These are phyloP conservation scores for Alternaria brassicicola DNA, from an alignment of 2,329 filamentous ascomycete genomes.

Conservation along the genomic window DNA sequence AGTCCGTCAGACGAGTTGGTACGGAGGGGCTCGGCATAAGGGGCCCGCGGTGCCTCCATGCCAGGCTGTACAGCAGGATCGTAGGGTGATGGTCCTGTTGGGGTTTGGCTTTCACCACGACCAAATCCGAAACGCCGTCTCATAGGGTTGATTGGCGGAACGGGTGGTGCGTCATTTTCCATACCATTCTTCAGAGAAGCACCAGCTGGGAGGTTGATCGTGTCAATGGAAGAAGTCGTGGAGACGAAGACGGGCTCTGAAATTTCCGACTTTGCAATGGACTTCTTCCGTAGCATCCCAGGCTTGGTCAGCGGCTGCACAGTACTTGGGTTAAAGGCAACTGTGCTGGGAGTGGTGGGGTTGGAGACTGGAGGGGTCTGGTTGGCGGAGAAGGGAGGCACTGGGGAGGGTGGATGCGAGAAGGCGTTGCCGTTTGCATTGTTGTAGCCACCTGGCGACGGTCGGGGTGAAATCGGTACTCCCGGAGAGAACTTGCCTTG, in stretches of 20 bases:
- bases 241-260: constrained; percentile 64
- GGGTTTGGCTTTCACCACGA: constrained; percentile 44
- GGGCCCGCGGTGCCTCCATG: constrained; percentile 40
- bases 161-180: constrained; percentile 47
- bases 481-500: constrained; percentile 38
- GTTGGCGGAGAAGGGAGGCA: constrained; percentile 58
- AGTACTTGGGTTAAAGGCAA: constrained; percentile 40
- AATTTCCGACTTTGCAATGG: constrained; percentile 66
- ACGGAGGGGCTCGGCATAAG: constrained; percentile 44
- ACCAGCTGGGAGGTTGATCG: constrained; percentile 62
- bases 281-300: constrained; percentile 58
- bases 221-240: constrained; percentile 64
- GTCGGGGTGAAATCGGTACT: constrained; percentile 45
- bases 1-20: constrained; percentile 55
- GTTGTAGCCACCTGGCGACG: constrained; percentile 45
- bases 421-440: constrained; percentile 41
- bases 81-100: constrained; percentile 20
- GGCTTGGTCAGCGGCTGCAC: constrained; percentile 38
- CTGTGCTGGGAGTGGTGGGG: constrained; percentile 50
- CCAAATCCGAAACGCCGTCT: constrained; percentile 57
- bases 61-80: constrained; percentile 49
- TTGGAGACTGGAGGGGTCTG: constrained; percentile 61
- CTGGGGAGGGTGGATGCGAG: constrained; percentile 52
- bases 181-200: constrained; percentile 61
- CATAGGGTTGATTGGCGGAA: constrained; percentile 66